These are phyloP conservation scores for Bauhinia variegata DNA, from an alignment of 306 rosid genomes.

Conservation along the genomic window DNA sequence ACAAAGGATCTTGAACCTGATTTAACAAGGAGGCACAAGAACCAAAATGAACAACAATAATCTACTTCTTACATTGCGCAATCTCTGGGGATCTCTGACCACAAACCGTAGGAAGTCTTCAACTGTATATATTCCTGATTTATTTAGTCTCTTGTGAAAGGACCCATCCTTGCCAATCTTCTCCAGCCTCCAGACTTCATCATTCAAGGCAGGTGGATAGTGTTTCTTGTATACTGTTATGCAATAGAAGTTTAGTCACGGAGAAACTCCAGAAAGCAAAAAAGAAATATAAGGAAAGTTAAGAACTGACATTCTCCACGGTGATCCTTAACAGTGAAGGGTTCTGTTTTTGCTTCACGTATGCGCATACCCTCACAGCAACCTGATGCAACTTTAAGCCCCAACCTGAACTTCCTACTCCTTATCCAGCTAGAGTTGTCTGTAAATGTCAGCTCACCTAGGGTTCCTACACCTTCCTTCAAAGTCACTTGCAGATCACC, in stretches of 20 bases:
- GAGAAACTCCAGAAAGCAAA: constrained; percentile 19
- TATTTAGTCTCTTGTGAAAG: constrained; percentile 78
- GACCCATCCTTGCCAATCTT: constrained; percentile 94
- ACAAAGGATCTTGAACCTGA: constrained; percentile 21
- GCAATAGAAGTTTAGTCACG: constrained; percentile 17
- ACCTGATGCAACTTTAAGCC: constrained; percentile 68
- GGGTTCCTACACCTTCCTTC: constrained; percentile 82
- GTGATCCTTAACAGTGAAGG: constrained; percentile 87
- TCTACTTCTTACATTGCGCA: constrained; percentile 68
- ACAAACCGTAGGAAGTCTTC: constrained; percentile 81
- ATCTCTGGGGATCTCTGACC: constrained; percentile 72
- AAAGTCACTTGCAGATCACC: constrained; percentile 77
- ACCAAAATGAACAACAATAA: constrained; percentile 24
- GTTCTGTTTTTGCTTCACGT: constrained; percentile 89
- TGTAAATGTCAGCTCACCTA: constrained; percentile 79
- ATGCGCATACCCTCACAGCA: constrained; percentile 61
- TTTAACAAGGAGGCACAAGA: background rate
- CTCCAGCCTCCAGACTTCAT: constrained; percentile 92
- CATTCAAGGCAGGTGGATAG: constrained; percentile 74
- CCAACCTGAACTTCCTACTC: constrained; percentile 88
- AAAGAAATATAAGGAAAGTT: constrained; percentile 18
- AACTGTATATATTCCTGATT: constrained; percentile 65
- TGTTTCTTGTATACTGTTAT: constrained; percentile 83
- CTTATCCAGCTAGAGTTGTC: constrained; percentile 96
- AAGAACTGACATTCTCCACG: constrained; percentile 81